A percentile compares a stretch with the other conserved stretches of the same genome.
Evolutionary conservation across 192 early-diverging fungal genomes (phyloP).

Genomic region (Spinellus fusiger): DNA sequence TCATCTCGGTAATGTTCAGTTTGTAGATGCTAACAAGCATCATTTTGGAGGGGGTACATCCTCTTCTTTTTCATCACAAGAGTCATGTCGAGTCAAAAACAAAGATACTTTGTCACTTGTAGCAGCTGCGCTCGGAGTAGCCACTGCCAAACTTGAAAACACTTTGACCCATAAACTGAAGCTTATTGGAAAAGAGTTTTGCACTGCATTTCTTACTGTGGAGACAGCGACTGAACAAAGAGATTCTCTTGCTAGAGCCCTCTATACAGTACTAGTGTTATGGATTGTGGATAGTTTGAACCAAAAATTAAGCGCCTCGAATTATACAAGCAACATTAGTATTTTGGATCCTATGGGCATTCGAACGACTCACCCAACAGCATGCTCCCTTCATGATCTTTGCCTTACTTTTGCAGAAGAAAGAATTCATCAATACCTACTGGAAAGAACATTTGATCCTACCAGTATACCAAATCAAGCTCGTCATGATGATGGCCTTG

Average conservation of each 20-base stretch:
- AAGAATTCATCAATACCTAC: slow-evolving; percentile 38
- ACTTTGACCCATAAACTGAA: slow-evolving; percentile 66
- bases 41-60: neutral
- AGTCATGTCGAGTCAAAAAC: slow-evolving; percentile 64
- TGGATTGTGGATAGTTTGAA: slow-evolving; percentile 79
- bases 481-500: slow-evolving; percentile 60
- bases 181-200: slow-evolving; percentile 64
- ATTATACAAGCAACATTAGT: slow-evolving; percentile 55
- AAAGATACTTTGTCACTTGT: slow-evolving; percentile 51
- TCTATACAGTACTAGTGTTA: slow-evolving; percentile 66
- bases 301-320: slow-evolving; percentile 48
- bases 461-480: neutral
- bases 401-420: slow-evolving; percentile 43
- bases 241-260: slow-evolving; percentile 58
- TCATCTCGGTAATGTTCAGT: slow-evolving; percentile 87
- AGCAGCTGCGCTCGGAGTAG: slow-evolving; percentile 63
- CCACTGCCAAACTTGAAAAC: slow-evolving; percentile 51
- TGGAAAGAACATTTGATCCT: slow-evolving; percentile 1
- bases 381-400: slow-evolving; percentile 45
- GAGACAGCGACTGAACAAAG: slow-evolving; percentile 62
- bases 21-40: slow-evolving; percentile 54
- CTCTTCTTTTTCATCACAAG: slow-evolving; percentile 31
- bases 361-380: slow-evolving; percentile 20
- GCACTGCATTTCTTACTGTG: slow-evolving; percentile 66
- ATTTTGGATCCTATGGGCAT: slow-evolving; percentile 58